Conservation (phyloP, 192 early-diverging fungal species). For the Funneliformis mosseae region DNA sequence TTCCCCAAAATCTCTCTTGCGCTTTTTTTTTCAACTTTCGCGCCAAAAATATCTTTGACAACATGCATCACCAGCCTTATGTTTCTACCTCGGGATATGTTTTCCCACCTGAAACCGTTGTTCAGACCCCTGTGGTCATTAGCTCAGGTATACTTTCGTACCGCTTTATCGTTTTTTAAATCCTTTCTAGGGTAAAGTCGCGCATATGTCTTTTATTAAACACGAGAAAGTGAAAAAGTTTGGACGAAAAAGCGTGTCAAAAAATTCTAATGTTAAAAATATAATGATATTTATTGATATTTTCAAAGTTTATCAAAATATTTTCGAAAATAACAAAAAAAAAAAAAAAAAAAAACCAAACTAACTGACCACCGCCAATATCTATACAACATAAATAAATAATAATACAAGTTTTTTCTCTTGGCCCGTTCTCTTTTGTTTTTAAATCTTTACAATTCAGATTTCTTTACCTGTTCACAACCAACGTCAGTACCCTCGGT, state of each 20-base stretch:
- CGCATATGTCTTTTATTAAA: too few relatives aligned
- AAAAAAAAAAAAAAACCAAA: too few relatives aligned
- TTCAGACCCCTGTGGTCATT: neutral
- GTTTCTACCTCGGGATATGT: neutral
- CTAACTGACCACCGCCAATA: too few relatives aligned
- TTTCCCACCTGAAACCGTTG: neutral
- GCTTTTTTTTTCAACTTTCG: neutral
- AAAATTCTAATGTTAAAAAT: neutral
- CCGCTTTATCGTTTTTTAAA: neutral
- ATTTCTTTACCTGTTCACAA: neutral
- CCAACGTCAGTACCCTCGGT: neutral
- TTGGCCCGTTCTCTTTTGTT: too few relatives aligned
- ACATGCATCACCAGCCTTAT: neutral
- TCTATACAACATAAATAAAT: too few relatives aligned
- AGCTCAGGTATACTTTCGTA: neutral
- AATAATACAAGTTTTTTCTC: too few relatives aligned
- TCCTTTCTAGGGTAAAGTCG: neutral
- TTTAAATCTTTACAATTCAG: neutral
- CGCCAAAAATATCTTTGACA: neutral
- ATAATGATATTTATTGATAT: too few relatives aligned
- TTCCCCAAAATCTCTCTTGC: neutral
- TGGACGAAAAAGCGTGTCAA: neutral
- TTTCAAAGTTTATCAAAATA: too few relatives aligned
- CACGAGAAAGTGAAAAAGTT: neutral
- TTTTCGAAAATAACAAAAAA: too few relatives aligned